Percentiles rank a stretch among this genome's conserved stretches.
phyloP scores from a whole-genome alignment of 768 basidiomycete species.

The Amanita pseudoporphyria region DNA sequence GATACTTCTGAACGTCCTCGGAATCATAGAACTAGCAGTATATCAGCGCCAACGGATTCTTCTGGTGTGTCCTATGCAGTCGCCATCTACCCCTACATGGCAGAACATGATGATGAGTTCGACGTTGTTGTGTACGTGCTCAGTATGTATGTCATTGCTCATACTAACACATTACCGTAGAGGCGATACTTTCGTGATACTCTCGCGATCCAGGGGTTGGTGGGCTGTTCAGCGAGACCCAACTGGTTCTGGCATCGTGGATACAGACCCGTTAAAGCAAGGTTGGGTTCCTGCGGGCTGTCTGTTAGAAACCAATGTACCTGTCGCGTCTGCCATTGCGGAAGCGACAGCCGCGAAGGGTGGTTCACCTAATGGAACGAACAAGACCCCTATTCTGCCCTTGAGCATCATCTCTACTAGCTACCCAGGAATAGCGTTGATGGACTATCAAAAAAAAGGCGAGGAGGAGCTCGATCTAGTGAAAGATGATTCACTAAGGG shows the following conservation, averaged over 20 bases:
- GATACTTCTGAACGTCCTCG: conserved; percentile 1
- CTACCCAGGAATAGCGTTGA: conserved; percentile 91
- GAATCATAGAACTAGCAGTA: conserved; percentile 13
- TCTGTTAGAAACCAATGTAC: conserved; percentile 85
- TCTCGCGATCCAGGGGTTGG: conserved; percentile 95
- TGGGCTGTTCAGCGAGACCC: conserved; percentile 98
- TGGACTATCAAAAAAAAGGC: conserved; percentile 93
- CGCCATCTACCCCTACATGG: conserved; percentile 98
- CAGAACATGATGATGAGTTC: conserved; percentile 97
- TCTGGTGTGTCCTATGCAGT: conserved; percentile 84
- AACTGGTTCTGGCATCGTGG: conserved; percentile 70
- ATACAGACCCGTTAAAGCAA: conserved; percentile 69
- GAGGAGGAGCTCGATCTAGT: conserved; percentile 85
- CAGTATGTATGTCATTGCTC: conserved; percentile 3
- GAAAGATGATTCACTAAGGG: conserved; percentile 83
- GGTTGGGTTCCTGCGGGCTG: conserved; percentile 99
- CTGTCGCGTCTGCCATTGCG: conserved; percentile 80
- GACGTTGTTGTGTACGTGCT: conserved; percentile 85
- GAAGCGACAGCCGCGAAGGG: conserved; percentile 66
- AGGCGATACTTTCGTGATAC: conserved; percentile 88
- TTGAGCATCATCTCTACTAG: conserved; percentile 93
- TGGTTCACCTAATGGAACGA: conserved; percentile 26
- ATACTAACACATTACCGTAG: conserved; percentile 25
- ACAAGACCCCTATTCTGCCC: conserved; percentile 79
- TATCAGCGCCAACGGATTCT: conserved; percentile 27